Percentiles rank a stretch among this genome's conserved stretches.
phyloP scores from a whole-genome alignment of 192 early-diverging fungal species.

The Rhizoclosmatium globosum region DNA sequence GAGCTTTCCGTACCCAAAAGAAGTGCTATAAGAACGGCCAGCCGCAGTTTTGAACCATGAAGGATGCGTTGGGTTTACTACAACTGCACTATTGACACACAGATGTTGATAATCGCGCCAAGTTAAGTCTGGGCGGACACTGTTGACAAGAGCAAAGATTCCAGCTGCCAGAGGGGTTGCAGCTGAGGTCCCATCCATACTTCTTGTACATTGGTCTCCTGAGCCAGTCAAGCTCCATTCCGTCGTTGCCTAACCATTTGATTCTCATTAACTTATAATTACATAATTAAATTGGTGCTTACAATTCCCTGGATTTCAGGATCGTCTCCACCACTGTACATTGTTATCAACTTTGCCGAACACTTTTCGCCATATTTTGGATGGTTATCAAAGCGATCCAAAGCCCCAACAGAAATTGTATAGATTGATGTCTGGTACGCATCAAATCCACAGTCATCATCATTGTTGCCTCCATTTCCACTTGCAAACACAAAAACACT shows the following conservation, averaged over 20 bases:
- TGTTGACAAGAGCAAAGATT: slow-evolving; percentile 83
- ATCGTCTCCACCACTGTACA: slow-evolving; percentile 73
- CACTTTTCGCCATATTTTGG: slow-evolving; percentile 89
- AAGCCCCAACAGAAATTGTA: slow-evolving; percentile 90
- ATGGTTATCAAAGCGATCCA: slow-evolving; percentile 76
- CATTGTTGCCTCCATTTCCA: slow-evolving; percentile 82
- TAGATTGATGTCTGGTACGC: slow-evolving; percentile 96
- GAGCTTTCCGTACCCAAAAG: slow-evolving; percentile 91
- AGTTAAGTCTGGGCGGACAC: slow-evolving; percentile 79
- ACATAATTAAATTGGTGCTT: background rate
- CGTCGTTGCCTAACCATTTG: slow-evolving; percentile 74
- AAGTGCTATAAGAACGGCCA: slow-evolving; percentile 85
- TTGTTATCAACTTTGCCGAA: slow-evolving; percentile 85
- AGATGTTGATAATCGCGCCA: slow-evolving; percentile 96
- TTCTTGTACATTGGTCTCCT: slow-evolving; percentile 66
- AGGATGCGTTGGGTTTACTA: slow-evolving; percentile 70
- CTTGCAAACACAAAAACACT: slow-evolving; percentile 93
- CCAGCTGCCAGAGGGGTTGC: slow-evolving; percentile 93
- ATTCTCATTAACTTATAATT: background rate
- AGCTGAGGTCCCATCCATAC: slow-evolving; percentile 92
- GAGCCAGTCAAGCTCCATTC: slow-evolving; percentile 66
- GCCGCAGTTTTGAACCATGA: slow-evolving; percentile 77
- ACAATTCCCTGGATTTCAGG: background rate
- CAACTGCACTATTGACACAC: slow-evolving; percentile 77
- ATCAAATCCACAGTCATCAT: slow-evolving; percentile 91